Evolutionary conservation across 148 eudicot species (phyloP).

Genomic region (Chenopodium berlandieri): DNA sequence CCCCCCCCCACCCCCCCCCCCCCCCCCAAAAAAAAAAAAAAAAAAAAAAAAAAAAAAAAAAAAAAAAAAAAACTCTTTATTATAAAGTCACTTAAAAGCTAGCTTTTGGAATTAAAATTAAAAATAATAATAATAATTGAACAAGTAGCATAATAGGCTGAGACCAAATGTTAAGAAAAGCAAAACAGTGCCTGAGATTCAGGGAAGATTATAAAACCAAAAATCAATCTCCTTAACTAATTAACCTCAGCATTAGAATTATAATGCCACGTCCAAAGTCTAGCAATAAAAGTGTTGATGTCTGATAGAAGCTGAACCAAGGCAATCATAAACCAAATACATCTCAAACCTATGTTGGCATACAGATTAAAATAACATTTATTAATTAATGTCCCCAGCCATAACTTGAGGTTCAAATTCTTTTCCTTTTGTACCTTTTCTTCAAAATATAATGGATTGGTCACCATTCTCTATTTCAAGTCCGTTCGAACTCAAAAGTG

Average conservation of each 20-base stretch:
- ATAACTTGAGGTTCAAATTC: conserved; percentile 14
- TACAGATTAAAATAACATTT: conserved; percentile 1
- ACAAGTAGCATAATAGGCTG: background rate
- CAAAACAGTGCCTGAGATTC: background rate
- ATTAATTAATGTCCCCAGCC: background rate
- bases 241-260: conserved; percentile 6
- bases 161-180: background rate
- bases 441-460: conserved; percentile 8
- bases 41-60: no score
- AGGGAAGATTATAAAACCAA: background rate
- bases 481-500: conserved; percentile 4
- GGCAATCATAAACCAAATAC: conserved; percentile 3
- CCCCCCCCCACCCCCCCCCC: background rate
- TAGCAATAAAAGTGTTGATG: background rate
- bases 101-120: background rate
- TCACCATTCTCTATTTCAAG: conserved; percentile 17
- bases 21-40: no score
- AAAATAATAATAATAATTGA: background rate
- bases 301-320: background rate
- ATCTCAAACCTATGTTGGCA: background rate
- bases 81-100: background rate
- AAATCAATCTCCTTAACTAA: background rate
- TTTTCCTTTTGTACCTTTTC: conserved; percentile 8
- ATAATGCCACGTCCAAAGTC: background rate
- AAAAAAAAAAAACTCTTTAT: no score